Base-by-base conservation (phyloP, 345 rosid genomes). In the Ceriops tagal region DNA sequence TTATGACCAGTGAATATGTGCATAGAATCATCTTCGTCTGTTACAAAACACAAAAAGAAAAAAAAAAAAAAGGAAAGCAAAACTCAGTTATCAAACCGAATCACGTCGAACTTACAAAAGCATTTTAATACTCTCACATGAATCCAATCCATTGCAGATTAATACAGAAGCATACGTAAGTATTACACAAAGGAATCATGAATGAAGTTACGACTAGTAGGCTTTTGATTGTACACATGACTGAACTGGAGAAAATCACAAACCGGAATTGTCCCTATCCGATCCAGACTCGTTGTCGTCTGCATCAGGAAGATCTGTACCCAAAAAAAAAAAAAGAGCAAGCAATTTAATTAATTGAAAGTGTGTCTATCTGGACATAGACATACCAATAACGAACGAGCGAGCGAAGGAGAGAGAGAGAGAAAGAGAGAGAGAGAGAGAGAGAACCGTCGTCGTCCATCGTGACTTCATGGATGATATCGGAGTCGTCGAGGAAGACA, bases 1-100 rank as follows among this genome's bases (percentile, higher is more conserved):
- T 85, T 80, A 53, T 93, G 97, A 61, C 96, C 98, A 0, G 97
- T 88, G 81, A 93, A 93, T 53, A 84, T 87, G 78, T 91, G 98
- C 78, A 88, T 22, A 3, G 98, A 91, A 75, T 91, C 98, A 80
- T 93, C 98, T 8, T 85, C 93, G 35, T 88, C 95, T 89, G 78
- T 21, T 58, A 73, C 26, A 64, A 58, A 6, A 43, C 6, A 47
- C 43, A 69, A 62, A 62, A 55, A 39, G 51, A 64, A 5, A 67
- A 2, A 43, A 43, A 43, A 10, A 10, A 2, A 8, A 39, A 3
- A 43, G 5, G 49, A 43, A 13, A 43, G 49, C 49, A 43, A 43
- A 43, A 13, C 18, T 11, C 49, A 39, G 13, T 55, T 8, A 21
- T 55, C 11, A 22, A n/a, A 53, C 24, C n/a, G 37, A 34, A 5